phyloP scores from a whole-genome alignment of 1,284 basidiomycete genomes.

The Trichosporon ovoides region DNA sequence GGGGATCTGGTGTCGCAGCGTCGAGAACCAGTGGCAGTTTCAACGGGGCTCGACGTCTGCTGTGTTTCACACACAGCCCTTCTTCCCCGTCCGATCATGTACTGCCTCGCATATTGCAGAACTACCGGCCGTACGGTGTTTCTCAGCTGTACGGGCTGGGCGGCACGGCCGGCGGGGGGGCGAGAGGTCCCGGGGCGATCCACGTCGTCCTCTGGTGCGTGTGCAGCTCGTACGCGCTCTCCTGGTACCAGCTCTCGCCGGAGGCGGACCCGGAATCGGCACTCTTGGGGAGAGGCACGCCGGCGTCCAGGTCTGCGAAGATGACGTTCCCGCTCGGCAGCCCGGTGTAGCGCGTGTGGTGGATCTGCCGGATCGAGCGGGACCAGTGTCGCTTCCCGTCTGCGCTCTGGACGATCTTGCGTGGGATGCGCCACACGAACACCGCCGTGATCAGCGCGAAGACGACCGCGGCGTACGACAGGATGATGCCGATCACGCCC shows the following conservation, averaged over 20 bases:
- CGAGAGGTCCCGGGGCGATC: neutral
- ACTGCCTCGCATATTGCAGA: neutral
- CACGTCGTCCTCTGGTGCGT: neutral
- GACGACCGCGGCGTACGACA: neutral
- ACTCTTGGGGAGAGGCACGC: too few species aligned
- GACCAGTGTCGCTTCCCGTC: neutral
- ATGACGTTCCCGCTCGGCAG: neutral
- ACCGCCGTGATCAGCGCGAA: neutral
- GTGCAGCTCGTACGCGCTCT: neutral
- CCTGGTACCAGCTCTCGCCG: slow-evolving; percentile 3
- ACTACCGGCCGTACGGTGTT: neutral
- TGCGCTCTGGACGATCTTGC: neutral
- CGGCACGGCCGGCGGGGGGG: neutral
- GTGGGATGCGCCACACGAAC: neutral
- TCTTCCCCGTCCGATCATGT: neutral
- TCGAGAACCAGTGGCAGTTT: neutral
- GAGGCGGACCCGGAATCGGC: too few species aligned
- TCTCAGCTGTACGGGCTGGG: neutral
- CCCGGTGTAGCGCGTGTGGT: neutral
- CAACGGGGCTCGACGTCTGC: neutral
- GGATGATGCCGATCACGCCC: neutral
- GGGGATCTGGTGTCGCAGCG: neutral
- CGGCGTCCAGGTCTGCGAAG: neutral
- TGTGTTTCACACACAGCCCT: neutral
- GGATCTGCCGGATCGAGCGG: slow-evolving; percentile 1